Evolutionary conservation across 345 rosid genomes (phyloP).

Genomic region (Orychophragmus violaceus): DNA sequence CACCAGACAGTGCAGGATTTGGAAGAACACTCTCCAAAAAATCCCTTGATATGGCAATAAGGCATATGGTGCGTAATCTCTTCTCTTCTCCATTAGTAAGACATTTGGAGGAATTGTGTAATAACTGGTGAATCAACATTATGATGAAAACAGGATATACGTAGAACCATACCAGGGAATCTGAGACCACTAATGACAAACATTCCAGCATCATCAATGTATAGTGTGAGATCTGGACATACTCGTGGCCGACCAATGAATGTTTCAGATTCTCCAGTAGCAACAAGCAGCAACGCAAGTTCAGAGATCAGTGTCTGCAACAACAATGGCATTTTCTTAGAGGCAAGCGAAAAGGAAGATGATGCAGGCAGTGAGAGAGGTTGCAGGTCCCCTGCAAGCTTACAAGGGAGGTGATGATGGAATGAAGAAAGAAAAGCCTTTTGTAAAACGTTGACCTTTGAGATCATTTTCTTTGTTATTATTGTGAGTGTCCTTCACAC

Average conservation of each 20-base stretch:
- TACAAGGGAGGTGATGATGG: conserved; percentile 62
- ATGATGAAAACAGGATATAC: conserved; percentile 62
- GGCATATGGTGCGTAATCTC: conserved; percentile 79
- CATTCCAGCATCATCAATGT: conserved; percentile 96
- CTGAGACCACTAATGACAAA: conserved; percentile 87
- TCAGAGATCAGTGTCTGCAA: conserved; percentile 87
- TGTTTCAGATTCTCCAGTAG: conserved; percentile 78
- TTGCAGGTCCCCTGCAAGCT: conserved; percentile 53
- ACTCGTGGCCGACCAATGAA: conserved; percentile 59
- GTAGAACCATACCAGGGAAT: conserved; percentile 81
- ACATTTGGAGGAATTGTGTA: background rate
- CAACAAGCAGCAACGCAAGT: conserved; percentile 95
- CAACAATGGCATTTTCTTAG: conserved; percentile 57
- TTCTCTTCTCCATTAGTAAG: background rate
- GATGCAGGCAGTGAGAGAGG: conserved; percentile 61
- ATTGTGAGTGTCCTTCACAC: conserved; percentile 21
- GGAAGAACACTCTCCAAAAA: conserved; percentile 96
- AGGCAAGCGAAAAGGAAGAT: conserved; percentile 58
- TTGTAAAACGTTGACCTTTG: conserved; percentile 23
- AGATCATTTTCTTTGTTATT: conserved; percentile 12
- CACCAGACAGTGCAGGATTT: conserved; percentile 88
- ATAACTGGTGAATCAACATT: background rate
- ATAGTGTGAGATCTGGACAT: conserved; percentile 90
- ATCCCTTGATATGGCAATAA: conserved; percentile 95
- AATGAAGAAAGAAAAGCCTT: background rate